These are phyloP conservation scores for Dryas alaskensis DNA, from an alignment of 306 rosid genomes.

Conservation along the genomic window DNA sequence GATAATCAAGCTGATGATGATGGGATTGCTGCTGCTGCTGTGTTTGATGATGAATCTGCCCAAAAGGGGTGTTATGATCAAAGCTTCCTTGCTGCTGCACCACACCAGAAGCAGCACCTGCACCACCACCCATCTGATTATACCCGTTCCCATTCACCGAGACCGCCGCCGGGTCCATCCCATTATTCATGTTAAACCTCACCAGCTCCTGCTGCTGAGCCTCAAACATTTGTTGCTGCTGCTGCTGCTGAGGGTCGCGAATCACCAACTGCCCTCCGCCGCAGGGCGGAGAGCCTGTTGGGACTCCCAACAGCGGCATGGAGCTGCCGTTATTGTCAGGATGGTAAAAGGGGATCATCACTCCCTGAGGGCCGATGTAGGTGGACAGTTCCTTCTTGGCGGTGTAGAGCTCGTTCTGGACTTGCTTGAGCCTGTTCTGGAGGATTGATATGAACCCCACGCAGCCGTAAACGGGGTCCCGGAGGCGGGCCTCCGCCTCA, in stretches of 20 bases:
- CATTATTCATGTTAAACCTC: constrained; percentile 48
- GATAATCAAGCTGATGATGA: constrained; percentile 35
- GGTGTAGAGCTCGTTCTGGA: constrained; percentile 48
- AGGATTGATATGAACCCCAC: constrained; percentile 82
- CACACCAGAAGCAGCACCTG: constrained; percentile 15
- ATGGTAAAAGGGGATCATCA: constrained; percentile 33
- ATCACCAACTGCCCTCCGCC: constrained; percentile 42
- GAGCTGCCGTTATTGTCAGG: background rate
- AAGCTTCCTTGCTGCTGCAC: constrained; percentile 49
- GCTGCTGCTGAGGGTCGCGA: constrained; percentile 41
- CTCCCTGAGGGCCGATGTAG: constrained; percentile 65
- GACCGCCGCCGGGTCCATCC: constrained; percentile 43
- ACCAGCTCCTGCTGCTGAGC: constrained; percentile 55
- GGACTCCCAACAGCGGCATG: constrained; percentile 23
- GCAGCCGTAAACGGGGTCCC: constrained; percentile 84
- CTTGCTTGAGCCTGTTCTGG: constrained; percentile 55
- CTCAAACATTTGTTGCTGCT: constrained; percentile 52
- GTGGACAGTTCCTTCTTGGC: constrained; percentile 74
- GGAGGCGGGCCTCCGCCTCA: constrained; percentile 78
- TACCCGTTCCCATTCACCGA: constrained; percentile 48
- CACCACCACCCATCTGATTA: constrained; percentile 34
- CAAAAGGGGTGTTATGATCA: constrained; percentile 26
- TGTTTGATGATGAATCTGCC: constrained; percentile 32
- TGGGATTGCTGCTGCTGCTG: constrained; percentile 27
- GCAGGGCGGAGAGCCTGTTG: constrained; percentile 8